Percentiles rank a stretch among this genome's conserved stretches.
phyloP scores from a whole-genome alignment of 257 asterid species.

The Petunia secreta region DNA sequence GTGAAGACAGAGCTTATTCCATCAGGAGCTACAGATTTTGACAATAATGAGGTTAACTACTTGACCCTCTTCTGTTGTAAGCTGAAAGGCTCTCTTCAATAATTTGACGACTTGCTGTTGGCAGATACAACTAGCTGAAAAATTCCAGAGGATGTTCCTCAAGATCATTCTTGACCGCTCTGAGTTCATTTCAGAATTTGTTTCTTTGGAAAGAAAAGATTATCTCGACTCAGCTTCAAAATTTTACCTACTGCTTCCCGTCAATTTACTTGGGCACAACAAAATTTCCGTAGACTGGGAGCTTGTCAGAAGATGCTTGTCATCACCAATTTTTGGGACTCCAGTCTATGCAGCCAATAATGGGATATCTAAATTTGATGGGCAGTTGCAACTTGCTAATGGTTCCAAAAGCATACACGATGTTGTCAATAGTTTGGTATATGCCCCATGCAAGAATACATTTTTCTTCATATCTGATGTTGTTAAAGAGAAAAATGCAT shows the following conservation, averaged over 20 bases:
- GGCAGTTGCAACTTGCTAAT: slow-evolving; percentile 70
- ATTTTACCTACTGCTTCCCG: slow-evolving; percentile 81
- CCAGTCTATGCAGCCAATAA: slow-evolving; percentile 38
- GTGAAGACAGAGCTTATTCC: slow-evolving; percentile 74
- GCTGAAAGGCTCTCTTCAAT: slow-evolving; percentile 14
- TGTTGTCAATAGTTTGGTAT: slow-evolving; percentile 77
- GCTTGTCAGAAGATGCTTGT: slow-evolving; percentile 70
- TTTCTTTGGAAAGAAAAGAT: slow-evolving; percentile 55
- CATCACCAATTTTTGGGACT: slow-evolving; percentile 72
- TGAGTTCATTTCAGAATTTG: slow-evolving; percentile 61
- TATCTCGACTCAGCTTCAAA: slow-evolving; percentile 52
- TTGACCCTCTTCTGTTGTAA: slow-evolving; percentile 29
- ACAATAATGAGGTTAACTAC: slow-evolving; percentile 61
- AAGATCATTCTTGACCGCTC: slow-evolving; percentile 77
- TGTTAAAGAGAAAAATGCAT: slow-evolving; percentile 54
- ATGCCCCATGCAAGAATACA: slow-evolving; percentile 67
- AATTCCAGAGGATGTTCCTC: slow-evolving; percentile 81
- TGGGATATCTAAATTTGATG: slow-evolving; percentile 42
- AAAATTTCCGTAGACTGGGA: slow-evolving; percentile 82
- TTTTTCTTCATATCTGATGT: slow-evolving; percentile 83
- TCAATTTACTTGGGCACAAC: slow-evolving; percentile 44
- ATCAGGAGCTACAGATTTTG: slow-evolving; percentile 61
- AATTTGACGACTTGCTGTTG: slow-evolving; percentile 28
- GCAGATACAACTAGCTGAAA: slow-evolving; percentile 78
- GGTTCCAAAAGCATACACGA: slow-evolving; percentile 62